Percentiles rank a stretch among this genome's conserved stretches.
These are phyloP conservation scores for Aspergillus aculeatus DNA, from an alignment of 2,329 filamentous ascomycete species.

Conservation along the genomic window DNA sequence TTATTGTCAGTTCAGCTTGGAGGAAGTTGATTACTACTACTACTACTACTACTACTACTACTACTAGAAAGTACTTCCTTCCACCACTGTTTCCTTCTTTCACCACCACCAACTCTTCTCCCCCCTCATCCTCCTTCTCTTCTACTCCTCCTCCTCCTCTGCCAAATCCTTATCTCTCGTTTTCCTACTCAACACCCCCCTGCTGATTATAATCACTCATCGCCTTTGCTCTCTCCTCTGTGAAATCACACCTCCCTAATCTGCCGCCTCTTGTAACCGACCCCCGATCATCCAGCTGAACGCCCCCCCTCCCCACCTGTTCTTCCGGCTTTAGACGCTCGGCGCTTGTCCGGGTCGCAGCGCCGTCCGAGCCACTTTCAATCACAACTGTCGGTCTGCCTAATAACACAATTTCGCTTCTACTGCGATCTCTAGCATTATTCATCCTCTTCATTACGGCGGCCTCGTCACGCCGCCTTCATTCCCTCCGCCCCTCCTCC, in stretches of 20 bases:
- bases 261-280: background rate
- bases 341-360: constrained; percentile 7
- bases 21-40: too few relatives aligned
- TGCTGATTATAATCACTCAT: background rate
- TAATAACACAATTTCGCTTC: background rate
- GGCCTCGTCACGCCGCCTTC: constrained; percentile 5
- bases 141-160: background rate
- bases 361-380: background rate
- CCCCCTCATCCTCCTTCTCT: background rate
- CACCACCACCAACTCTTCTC: background rate
- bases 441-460: background rate
- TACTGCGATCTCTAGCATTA: background rate
- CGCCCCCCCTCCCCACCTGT: constrained; percentile 19
- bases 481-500: background rate
- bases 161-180: too few relatives aligned
- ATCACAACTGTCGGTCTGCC: background rate
- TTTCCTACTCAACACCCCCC: too few relatives aligned
- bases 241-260: too few relatives aligned
- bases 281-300: background rate
- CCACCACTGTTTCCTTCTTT: background rate
- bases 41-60: too few relatives aligned
- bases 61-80: background rate
- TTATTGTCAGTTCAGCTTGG: too few relatives aligned
- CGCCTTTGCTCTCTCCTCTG: background rate
- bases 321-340: constrained; percentile 1